Evolutionary conservation across 139 green algal species (phyloP).

Genomic region (Picochlorum costavermella): DNA sequence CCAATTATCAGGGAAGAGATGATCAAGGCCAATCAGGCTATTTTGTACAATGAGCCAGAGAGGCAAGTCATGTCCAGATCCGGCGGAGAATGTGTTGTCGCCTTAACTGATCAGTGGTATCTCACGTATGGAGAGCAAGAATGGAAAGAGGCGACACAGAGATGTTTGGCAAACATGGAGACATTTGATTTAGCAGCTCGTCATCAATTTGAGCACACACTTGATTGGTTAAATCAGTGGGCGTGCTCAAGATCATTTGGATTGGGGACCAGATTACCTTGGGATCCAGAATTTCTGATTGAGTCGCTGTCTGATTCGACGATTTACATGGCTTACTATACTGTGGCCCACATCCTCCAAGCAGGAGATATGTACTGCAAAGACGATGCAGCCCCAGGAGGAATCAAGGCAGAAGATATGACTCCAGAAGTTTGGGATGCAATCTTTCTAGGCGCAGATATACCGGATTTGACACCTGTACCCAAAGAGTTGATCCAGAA

Average conservation of each 20-base stretch:
- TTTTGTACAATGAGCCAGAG: constrained; percentile 83
- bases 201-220: constrained; percentile 69
- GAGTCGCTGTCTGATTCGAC: constrained; percentile 97
- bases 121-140: constrained; percentile 83
- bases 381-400: constrained; percentile 30
- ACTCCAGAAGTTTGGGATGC: constrained; percentile 89
- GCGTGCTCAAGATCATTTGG: constrained; percentile 92
- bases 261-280: constrained; percentile 88
- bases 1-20: constrained; percentile 76
- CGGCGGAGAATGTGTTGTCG: constrained; percentile 95
- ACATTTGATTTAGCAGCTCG: constrained; percentile 43
- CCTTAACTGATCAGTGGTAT: constrained; percentile 98
- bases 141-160: constrained; percentile 54
- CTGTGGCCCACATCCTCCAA: constrained; percentile 77
- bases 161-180: constrained; percentile 64
- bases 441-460: constrained; percentile 65
- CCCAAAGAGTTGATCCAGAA: constrained; percentile 38
- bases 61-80: constrained; percentile 75
- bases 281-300: constrained; percentile 92
- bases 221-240: constrained; percentile 96
- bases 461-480: constrained; percentile 50
- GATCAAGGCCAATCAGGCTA: constrained; percentile 55
- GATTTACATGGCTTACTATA: constrained; percentile 99
- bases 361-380: constrained; percentile 78
- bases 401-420: constrained; percentile 64